These are phyloP conservation scores for Aspergillus ostianus DNA, from an alignment of 495 filamentous ascomycete genomes.

Conservation along the genomic window DNA sequence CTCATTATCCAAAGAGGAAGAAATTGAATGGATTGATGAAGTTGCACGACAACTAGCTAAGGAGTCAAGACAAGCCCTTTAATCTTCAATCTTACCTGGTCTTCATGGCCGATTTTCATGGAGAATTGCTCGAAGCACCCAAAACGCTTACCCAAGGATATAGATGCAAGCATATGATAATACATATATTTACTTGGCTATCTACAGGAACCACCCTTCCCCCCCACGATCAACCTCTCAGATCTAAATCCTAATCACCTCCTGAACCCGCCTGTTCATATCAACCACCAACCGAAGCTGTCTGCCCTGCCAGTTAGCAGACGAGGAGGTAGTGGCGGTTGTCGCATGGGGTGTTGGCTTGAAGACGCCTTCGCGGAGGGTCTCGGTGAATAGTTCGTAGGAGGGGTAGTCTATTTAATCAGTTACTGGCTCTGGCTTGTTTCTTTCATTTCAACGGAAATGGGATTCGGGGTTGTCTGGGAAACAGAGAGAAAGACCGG, in stretches of 20 bases:
- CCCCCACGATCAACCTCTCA: too few relatives aligned
- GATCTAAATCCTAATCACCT: conserved; percentile 53
- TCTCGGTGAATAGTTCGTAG: conserved; percentile 71
- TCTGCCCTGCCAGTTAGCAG: conserved; percentile 44
- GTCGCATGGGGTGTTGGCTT: conserved; percentile 23
- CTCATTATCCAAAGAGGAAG: too few relatives aligned
- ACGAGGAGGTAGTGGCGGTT: conserved; percentile 10
- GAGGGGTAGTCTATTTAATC: conserved; percentile 55
- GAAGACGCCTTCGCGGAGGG: conserved; percentile 63
- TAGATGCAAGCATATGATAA: too few relatives aligned
- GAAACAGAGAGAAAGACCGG: neutral
- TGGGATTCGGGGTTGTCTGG: neutral
- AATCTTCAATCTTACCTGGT: too few relatives aligned
- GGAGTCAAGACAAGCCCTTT: too few relatives aligned
- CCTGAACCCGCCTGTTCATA: conserved; percentile 60
- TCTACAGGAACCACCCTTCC: neutral
- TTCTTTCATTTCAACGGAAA: neutral
- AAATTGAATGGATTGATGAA: too few relatives aligned
- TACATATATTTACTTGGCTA: neutral
- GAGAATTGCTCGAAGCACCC: too few relatives aligned
- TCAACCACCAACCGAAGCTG: conserved; percentile 74
- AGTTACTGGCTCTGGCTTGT: neutral
- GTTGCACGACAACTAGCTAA: too few relatives aligned
- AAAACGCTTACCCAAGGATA: too few relatives aligned
- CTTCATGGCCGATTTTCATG: too few relatives aligned